Evolutionary conservation across 495 filamentous ascomycete genomes (phyloP), one percentile per base, ranked within the genome.

Genomic region (Annulohypoxylon moriforme): DNA sequence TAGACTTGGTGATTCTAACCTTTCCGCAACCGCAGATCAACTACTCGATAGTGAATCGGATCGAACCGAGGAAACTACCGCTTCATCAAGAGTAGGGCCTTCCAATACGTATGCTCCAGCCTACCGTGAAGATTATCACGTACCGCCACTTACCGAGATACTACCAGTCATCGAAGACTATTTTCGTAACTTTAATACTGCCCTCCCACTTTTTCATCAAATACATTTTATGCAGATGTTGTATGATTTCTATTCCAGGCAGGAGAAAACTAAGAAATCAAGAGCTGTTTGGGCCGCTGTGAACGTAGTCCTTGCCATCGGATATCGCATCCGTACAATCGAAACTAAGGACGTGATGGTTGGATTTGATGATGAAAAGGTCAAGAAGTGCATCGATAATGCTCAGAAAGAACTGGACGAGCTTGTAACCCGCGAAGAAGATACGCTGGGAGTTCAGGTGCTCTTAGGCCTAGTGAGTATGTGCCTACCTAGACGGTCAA

Each of bases 231-330:
- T 69, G 67, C 56, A 67, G 29, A 67, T 77, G 70, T 24, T 77
- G 10, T 60, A 69, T 13, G 69, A 75, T 0, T 79, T 73, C 42
- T 79, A 77, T 63, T 68, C 69, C 27, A 47, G 60, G 10, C 29
- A 38, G 1, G 70, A 72, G 9, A 36, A 36, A 2, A 49, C 27
- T 7, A 67, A 74, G 46, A 69, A 60, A n/a, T 61, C 52, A 3
- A 66, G 58, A 24, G 76, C 76, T 1, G 62, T 46, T 1, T 75
- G 71, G 71, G 77, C 75, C 11, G 72, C 71, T 10, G 68, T 79
- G 24, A 79, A 79, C 33, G 67, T 79, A 33, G 74, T 76, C 1
- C 64, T 79, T 16, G 77, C 75, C n/a, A 58, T 79, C 38, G 73
- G 71, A 2, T 74, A 74, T 34, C 71, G 71, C 31, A 47, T 76